Evolutionary conservation across 2,329 filamentous ascomycete species (phyloP), one percentile per base, ranked within the genome.

Genomic region (Calonectria crousiana): DNA sequence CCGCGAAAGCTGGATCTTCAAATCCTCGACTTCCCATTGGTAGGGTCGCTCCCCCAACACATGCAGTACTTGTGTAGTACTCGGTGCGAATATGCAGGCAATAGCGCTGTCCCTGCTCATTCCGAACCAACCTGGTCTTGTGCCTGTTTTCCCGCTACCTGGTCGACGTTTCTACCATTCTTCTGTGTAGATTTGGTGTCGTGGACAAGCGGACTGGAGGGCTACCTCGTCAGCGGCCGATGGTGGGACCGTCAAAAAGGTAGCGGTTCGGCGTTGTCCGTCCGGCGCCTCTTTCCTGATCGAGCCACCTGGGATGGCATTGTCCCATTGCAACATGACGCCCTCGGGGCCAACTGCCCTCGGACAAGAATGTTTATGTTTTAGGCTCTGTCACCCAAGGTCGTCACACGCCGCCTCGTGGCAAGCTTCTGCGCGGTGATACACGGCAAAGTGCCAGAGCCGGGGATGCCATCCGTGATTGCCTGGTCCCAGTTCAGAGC

Each of bases 211-310:
- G 20, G 60, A 38, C 20, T 36, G 30, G 49, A 32, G 18, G 38
- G 28, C 49, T 44, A 47, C 28, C 41, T 62, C 34, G 56, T 28
- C 36, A 32, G 49, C 44, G 47, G 60, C 47, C 60, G 26, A 26
- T 44, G 49, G 58, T 65, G 60, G 60, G 28, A 34, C 62, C 68
- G 41, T 47, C 26, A 71, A 76, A 76, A 60, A 47, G 69, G 75
- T 67, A 75, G 32, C 44, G 52, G 36, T 52, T 73, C 75, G 75
- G 75, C 75, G 75, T 69, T 62, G 70, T 58, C 75, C 75, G 75
- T 34, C 73, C 75, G 75, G 75, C 73, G 75, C 70, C 73, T 69
- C 67, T 69, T 76, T 51, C 75, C 75, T 49, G 62, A 75, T 71
- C 30, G 65, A 70, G 75, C 73, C 51, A 13, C 51, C n/a, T 30